Evolutionary conservation across 1,139 yeast genomes (phyloP), one percentile per base, ranked within the genome.

Genomic region (Taphrina betulina): DNA sequence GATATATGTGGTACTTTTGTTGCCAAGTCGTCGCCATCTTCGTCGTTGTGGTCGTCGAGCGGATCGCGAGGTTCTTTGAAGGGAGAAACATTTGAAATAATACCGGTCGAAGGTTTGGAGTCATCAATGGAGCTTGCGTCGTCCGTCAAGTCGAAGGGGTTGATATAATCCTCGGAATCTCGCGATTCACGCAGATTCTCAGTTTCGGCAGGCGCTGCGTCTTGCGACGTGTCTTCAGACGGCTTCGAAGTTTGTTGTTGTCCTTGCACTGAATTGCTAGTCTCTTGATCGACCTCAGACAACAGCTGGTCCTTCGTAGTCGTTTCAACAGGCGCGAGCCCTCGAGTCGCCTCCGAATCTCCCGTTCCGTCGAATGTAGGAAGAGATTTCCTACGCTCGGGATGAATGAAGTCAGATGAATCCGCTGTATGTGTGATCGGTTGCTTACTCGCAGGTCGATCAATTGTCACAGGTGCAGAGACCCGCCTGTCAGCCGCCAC

Each of bases 81-180:
- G 14, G 37, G 37, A 16, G 37, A 34, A 7, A 16, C 19, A 5
- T 16, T 8, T 8, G 19, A 5, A 7, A 12, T 10, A 5, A 41
- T 5, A 2, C 29, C 45, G 8, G 48, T 43, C 19, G 48, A 31
- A 4, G 48, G 48, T 3, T 37, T 36, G 5, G 48, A 43, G 12
- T 43, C 48, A 22, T 43, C 38, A 19, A 31, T 26, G 5, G 48
- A 43, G 19, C 48, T 43, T 4, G 38, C 29, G 3, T 43, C 48
- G 20, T 50, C 54, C 54, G 33, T 22, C 2, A 41, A 40, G 23
- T 50, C 54, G 16, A 50, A 50, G 16, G 54, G 54, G 33, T 50
- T 50, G 26, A 50, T 41, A 33, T 50, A 50, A 5, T 31, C 48
- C 29, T 43, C 48, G 8, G 48, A 5, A 7, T 26, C 10, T 26